Evolutionary conservation across 1,139 yeast species (phyloP).

Genomic region (Suhomyces bokatorum): DNA sequence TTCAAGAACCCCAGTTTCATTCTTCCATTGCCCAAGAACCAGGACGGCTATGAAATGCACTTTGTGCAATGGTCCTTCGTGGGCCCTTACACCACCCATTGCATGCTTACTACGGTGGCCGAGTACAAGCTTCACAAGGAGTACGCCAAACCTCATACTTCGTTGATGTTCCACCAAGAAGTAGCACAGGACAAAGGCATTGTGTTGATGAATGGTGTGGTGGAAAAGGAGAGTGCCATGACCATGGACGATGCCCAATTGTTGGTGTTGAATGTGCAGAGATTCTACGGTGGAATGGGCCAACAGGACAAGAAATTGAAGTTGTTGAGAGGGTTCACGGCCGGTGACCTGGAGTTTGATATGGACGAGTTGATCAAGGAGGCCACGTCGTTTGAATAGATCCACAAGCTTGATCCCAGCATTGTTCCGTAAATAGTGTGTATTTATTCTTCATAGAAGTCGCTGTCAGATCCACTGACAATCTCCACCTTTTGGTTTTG

Average conservation of each 20-base stretch:
- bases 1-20: conserved; percentile 74
- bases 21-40: conserved; percentile 63
- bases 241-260: conserved; percentile 75
- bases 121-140: conserved; percentile 91
- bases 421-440: not conserved
- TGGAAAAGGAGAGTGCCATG: conserved; percentile 69
- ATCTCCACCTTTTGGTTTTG: conserved; percentile 11
- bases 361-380: conserved; percentile 68
- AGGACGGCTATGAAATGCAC: conserved; percentile 75
- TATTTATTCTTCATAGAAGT: conserved; percentile 7
- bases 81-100: conserved; percentile 82
- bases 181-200: conserved; percentile 59
- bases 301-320: conserved; percentile 51
- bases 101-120: conserved; percentile 87
- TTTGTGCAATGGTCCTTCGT: conserved; percentile 93
- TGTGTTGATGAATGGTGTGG: conserved; percentile 84
- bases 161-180: conserved; percentile 85
- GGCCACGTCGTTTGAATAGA: conserved; percentile 64
- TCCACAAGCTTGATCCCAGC: no score
- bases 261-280: conserved; percentile 74
- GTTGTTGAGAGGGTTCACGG: conserved; percentile 66
- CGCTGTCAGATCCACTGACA: conserved; percentile 10
- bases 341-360: conserved; percentile 62
- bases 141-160: conserved; percentile 93
- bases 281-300: conserved; percentile 75